Percentiles rank a stretch among this genome's conserved stretches.
phyloP scores from a whole-genome alignment of 148 eudicot genomes.

The Amaranthus hypochondriacus region DNA sequence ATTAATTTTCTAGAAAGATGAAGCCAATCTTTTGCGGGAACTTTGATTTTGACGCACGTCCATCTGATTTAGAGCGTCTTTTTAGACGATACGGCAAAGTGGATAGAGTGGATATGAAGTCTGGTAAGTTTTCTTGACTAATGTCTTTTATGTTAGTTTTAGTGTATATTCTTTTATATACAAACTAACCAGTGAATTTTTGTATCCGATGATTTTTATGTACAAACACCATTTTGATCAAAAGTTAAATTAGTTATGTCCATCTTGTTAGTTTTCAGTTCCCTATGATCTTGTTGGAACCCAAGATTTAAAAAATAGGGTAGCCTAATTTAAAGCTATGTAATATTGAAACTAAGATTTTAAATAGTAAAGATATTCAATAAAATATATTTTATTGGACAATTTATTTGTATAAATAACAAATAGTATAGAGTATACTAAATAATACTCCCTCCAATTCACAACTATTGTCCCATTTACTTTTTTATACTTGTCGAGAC shows the following conservation, averaged over 20 bases:
- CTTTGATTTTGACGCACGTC: conserved; percentile 52
- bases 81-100: conserved; percentile 56
- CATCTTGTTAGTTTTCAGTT: not conserved
- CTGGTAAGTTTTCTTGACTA: conserved; percentile 33
- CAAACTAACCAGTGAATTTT: not conserved
- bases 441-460: too few relatives aligned
- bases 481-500: too few relatives aligned
- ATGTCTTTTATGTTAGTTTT: not conserved
- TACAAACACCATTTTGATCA: not conserved
- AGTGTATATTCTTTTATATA: not conserved
- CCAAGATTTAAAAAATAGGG: too few relatives aligned
- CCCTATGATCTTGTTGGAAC: too few relatives aligned
- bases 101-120: conserved; percentile 65
- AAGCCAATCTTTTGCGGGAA: conserved; percentile 63
- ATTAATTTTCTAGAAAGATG: conserved; percentile 29
- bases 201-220: not conserved
- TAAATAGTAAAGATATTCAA: too few relatives aligned
- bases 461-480: too few relatives aligned
- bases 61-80: conserved; percentile 57
- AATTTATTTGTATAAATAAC: too few relatives aligned
- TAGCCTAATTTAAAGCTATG: too few relatives aligned
- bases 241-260: not conserved
- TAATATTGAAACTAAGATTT: too few relatives aligned
- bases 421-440: too few relatives aligned
- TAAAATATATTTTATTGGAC: too few relatives aligned